Evolutionary conservation across 257 asterid genomes (phyloP), one percentile per base, ranked within the genome.

Genomic region (Echium plantagineum): DNA sequence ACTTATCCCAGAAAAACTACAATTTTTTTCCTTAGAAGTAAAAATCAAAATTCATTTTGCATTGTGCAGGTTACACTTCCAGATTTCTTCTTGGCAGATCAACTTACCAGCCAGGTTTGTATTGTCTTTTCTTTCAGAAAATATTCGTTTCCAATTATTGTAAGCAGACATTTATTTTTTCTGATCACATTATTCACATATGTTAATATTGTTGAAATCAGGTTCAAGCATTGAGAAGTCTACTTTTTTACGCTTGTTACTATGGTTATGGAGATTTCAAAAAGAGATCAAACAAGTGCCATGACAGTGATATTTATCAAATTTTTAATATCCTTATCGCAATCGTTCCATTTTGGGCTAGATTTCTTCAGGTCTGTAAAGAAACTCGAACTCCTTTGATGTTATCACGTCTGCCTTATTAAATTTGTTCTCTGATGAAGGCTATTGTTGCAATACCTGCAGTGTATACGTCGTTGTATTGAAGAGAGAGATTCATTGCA

Each of bases 21-120:
- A 35, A 21, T 9, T 1, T 4, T 16, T 24, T 35, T 42, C 15
- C 48, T 7, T 38, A 2, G 2, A 38, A 38, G 17, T 28, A 28
- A 18, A 49, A 16, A 16, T 35, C 18, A 6, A 18, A 15, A 53
- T 0, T 60, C 15, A 52, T 42, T 32, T 21, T 9, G 9, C 7
- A 21, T 20, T 42, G 2, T 65, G 57, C 62, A 89, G 97, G 89
- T 86, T 52, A 80, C 76, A 7, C 78, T 89, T 35, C 62, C 94
- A 21, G 97, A 89, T 75, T 85, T 85, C 73, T 75, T 89, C 84
- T 76, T 89, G 79, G 91, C 91, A 15, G 97, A 89, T 78, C 94
- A 86, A 80, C 66, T 89, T 56, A 89, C 97, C n/a, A 89, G 97
- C 84, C 95, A 89, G 95, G 97, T 85, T n/a, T 20, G 67, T 57